Conservation (phyloP, 495 filamentous ascomycete genomes). For the Annulohypoxylon maeteangense region DNA sequence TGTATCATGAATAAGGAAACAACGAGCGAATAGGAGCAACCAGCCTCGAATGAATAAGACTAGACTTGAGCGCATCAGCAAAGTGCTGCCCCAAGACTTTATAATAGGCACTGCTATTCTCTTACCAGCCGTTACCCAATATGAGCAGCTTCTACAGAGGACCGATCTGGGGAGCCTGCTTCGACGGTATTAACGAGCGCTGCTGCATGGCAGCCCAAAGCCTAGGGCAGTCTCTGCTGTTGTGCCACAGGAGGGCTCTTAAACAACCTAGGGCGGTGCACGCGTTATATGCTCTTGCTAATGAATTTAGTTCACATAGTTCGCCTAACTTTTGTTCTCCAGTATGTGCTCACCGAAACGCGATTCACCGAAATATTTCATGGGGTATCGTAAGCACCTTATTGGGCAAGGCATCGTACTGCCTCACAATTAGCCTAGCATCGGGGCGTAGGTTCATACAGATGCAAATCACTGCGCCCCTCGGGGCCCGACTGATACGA, state of each 20-base stretch:
- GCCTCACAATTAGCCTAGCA: conserved; percentile 33
- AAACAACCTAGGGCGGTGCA: background rate
- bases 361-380: conserved; percentile 24
- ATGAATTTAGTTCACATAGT: background rate
- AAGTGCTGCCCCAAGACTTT: conserved; percentile 45
- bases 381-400: background rate
- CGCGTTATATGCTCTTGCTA: background rate
- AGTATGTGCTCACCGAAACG: conserved; percentile 16
- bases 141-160: conserved; percentile 13
- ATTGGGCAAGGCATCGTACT: conserved; percentile 27
- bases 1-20: background rate
- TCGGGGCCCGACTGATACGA: conserved; percentile 17
- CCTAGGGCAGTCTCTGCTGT: background rate
- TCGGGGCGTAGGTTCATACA: background rate
- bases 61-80: conserved; percentile 17
- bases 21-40: background rate
- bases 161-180: conserved; percentile 3
- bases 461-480: conserved; percentile 31
- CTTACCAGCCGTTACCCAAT: conserved; percentile 44
- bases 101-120: conserved; percentile 51
- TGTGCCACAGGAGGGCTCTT: background rate
- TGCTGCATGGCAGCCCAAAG: conserved; percentile 10
- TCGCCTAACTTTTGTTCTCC: background rate
- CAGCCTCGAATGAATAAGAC: background rate
- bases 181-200: background rate